Evolutionary conservation across 2,329 filamentous ascomycete genomes (phyloP).

Genomic region (Cordyceps fumosorosea): DNA sequence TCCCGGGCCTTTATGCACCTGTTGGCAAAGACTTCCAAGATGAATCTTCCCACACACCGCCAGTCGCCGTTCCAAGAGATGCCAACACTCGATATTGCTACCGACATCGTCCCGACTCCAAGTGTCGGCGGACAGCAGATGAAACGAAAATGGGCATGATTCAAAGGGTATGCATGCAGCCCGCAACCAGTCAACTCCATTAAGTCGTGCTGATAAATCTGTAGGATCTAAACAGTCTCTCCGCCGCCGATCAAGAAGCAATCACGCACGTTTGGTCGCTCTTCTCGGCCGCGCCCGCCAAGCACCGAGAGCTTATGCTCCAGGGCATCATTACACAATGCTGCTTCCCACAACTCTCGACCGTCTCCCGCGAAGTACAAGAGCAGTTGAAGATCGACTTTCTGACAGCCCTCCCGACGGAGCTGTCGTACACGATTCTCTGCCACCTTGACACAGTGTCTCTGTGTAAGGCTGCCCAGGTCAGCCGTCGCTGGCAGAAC

Average conservation of each 20-base stretch:
- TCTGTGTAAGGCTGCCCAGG: constrained; percentile 90
- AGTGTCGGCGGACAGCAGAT: constrained; percentile 87
- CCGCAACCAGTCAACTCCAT: background rate
- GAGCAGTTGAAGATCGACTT: constrained; percentile 98
- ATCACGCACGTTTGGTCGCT: constrained; percentile 97
- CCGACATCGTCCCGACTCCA: constrained; percentile 85
- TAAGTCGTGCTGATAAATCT: constrained; percentile 3
- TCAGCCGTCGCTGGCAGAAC: constrained; percentile 79
- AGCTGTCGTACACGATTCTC: constrained; percentile 89
- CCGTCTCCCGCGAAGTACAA: constrained; percentile 81
- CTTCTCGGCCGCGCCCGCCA: constrained; percentile 90
- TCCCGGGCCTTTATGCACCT: constrained; percentile 81
- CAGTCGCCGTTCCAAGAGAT: constrained; percentile 32
- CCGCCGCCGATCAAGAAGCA: constrained; percentile 82
- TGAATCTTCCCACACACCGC: constrained; percentile 15
- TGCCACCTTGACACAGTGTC: constrained; percentile 90
- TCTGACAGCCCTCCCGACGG: constrained; percentile 76
- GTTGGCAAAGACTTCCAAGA: constrained; percentile 51
- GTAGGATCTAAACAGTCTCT: constrained; percentile 74
- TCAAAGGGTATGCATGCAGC: constrained; percentile 58
- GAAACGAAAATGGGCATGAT: constrained; percentile 95
- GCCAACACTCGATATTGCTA: constrained; percentile 92
- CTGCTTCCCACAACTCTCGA: constrained; percentile 94
- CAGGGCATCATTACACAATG: constrained; percentile 94
- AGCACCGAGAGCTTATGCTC: constrained; percentile 92